A percentile compares a stretch with the other conserved stretches of the same genome.
These are phyloP conservation scores for Fusarium piperis DNA, from an alignment of 2,329 filamentous ascomycete species.

Conservation along the genomic window DNA sequence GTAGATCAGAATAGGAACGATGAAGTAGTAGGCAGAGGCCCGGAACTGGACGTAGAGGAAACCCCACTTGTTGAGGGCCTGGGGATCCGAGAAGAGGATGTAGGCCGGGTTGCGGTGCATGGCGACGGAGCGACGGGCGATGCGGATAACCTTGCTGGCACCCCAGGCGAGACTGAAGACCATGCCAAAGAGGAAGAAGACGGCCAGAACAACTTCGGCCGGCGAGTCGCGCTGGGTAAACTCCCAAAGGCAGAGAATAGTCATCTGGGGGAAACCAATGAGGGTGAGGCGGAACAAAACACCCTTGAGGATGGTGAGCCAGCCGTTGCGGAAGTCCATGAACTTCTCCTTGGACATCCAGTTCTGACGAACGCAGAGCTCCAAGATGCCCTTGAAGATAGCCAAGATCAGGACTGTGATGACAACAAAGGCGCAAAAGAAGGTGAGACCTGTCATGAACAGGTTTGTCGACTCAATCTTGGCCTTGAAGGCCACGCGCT, in stretches of 20 bases:
- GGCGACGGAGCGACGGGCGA: slow-evolving; percentile 85
- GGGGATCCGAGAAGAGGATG: slow-evolving; percentile 95
- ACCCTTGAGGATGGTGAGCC: slow-evolving; percentile 91
- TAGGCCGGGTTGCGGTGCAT: slow-evolving; percentile 98
- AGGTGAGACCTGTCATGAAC: slow-evolving; percentile 89
- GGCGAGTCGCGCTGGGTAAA: slow-evolving; percentile 86
- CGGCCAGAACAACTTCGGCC: slow-evolving; percentile 85
- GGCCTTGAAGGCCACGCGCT: slow-evolving; percentile 87
- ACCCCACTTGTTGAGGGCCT: slow-evolving; percentile 95
- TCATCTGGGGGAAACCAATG: slow-evolving; percentile 92
- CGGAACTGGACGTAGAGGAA: slow-evolving; percentile 98
- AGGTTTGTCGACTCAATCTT: slow-evolving; percentile 90
- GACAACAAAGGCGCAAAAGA: slow-evolving; percentile 86
- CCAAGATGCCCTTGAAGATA: slow-evolving; percentile 83
- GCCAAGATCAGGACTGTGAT: slow-evolving; percentile 77
- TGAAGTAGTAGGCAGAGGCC: slow-evolving; percentile 94
- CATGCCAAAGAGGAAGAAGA: slow-evolving; percentile 89
- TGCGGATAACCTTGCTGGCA: slow-evolving; percentile 86
- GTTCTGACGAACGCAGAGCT: slow-evolving; percentile 76
- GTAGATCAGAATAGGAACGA: slow-evolving; percentile 81
- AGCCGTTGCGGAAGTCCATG: slow-evolving; percentile 91
- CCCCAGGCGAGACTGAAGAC: slow-evolving; percentile 83
- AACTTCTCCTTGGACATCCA: slow-evolving; percentile 89
- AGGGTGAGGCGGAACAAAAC: slow-evolving; percentile 91
- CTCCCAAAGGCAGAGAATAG: slow-evolving; percentile 92